A percentile compares a stretch with the other conserved stretches of the same genome.
Conservation (phyloP, 2,329 filamentous ascomycete species). For the Pseudogymnoascus sp. region DNA sequence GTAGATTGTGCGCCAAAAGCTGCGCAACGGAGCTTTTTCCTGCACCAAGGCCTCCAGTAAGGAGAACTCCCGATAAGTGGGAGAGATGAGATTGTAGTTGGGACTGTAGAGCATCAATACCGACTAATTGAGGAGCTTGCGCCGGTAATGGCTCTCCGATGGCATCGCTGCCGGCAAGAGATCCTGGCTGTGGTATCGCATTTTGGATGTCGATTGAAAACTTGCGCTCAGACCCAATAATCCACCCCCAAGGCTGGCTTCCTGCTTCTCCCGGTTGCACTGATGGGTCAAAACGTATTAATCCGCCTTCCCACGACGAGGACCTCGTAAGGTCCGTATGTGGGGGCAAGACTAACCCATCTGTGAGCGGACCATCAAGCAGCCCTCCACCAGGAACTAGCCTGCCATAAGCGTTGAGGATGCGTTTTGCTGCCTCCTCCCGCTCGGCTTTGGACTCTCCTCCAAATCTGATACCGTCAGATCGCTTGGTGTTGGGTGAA, state of each 20-base stretch:
- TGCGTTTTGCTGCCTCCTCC: slow-evolving; percentile 65
- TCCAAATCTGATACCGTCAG: slow-evolving; percentile 71
- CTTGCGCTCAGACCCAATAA: slow-evolving; percentile 68
- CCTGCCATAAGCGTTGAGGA: slow-evolving; percentile 63
- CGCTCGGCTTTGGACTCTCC: slow-evolving; percentile 77
- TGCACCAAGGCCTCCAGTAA: slow-evolving; percentile 82
- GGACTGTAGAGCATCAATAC: slow-evolving; percentile 69
- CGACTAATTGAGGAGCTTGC: slow-evolving; percentile 59
- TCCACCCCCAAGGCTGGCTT: slow-evolving; percentile 56
- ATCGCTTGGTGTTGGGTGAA: slow-evolving; percentile 44
- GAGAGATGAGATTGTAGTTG: slow-evolving; percentile 69
- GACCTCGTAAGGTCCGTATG: slow-evolving; percentile 41
- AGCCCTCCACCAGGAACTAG: slow-evolving; percentile 50
- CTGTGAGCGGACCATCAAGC: slow-evolving; percentile 77
- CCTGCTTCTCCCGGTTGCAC: slow-evolving; percentile 33
- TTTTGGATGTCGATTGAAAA: slow-evolving; percentile 68
- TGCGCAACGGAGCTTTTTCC: slow-evolving; percentile 81
- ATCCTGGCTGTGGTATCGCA: slow-evolving; percentile 59
- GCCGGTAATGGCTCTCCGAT: slow-evolving; percentile 49
- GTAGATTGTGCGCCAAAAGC: slow-evolving; percentile 65
- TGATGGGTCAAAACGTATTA: slow-evolving; percentile 68
- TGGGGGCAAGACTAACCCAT: slow-evolving; percentile 69
- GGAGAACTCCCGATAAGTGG: slow-evolving; percentile 78
- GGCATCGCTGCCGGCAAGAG: slow-evolving; percentile 37
- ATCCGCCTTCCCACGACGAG: slow-evolving; percentile 71